phyloP scores from a whole-genome alignment of 148 eudicot genomes.

The Diospyros lotus region DNA sequence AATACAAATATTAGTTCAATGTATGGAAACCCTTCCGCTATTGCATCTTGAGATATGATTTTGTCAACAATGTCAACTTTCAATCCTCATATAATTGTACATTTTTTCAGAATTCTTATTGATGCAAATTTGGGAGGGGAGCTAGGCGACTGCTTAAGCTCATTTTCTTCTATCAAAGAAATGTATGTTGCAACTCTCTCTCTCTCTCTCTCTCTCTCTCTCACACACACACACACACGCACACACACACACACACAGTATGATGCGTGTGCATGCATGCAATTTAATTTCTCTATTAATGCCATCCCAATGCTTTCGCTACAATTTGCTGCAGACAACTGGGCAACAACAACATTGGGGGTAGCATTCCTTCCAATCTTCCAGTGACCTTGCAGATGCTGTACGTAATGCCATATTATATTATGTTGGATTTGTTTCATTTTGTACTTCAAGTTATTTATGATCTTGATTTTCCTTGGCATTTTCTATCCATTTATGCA shows the following conservation, averaged over 20 bases:
- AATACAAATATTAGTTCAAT: conserved; percentile 49
- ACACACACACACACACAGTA: background rate
- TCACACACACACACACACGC: background rate
- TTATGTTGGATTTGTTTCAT: too few species aligned
- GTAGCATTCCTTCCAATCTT: conserved; percentile 74
- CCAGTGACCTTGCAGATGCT: conserved; percentile 58
- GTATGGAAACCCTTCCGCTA: conserved; percentile 34
- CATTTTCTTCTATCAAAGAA: conserved; percentile 57
- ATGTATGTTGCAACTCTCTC: conserved; percentile 41
- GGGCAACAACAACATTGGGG: conserved; percentile 78
- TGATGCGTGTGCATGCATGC: background rate
- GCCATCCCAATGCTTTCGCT: background rate
- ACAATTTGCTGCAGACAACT: conserved; percentile 55
- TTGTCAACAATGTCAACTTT: background rate
- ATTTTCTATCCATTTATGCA: background rate
- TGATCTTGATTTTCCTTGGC: background rate
- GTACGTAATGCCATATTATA: conserved; percentile 35
- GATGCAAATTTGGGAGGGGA: conserved; percentile 73
- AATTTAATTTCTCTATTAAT: background rate
- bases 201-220: background rate
- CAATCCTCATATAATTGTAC: conserved; percentile 12
- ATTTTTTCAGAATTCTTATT: conserved; percentile 45
- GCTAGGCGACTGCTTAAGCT: conserved; percentile 66
- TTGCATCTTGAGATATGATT: background rate
- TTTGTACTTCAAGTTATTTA: conserved; percentile 11